Evolutionary conservation across 139 green algal species (phyloP).

Genomic region (Pleodorina starrii): DNA sequence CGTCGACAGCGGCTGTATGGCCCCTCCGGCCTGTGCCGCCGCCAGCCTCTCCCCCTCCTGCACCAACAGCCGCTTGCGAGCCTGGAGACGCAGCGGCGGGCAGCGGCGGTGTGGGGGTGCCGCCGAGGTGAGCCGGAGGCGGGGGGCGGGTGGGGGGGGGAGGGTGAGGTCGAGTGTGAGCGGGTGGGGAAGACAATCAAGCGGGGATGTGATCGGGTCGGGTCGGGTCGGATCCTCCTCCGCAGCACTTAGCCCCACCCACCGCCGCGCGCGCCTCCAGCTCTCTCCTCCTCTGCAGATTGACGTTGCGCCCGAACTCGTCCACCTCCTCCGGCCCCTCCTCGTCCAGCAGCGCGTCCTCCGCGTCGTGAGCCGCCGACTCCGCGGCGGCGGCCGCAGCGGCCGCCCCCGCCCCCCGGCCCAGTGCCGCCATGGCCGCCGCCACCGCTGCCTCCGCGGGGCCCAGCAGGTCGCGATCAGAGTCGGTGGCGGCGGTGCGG

Average conservation of each 20-base stretch:
- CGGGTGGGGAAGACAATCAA: no score
- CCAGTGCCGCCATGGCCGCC: conserved; percentile 75
- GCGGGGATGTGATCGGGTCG: no score
- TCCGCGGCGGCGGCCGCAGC: background rate
- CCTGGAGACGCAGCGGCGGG: no score
- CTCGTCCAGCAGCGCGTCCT: conserved; percentile 43
- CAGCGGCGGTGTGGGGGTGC: no score
- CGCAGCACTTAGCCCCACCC: no score
- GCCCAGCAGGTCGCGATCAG: conserved; percentile 41
- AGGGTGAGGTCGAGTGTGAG: no score
- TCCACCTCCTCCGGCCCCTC: conserved; percentile 76
- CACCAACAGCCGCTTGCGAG: conserved; percentile 7
- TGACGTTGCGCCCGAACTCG: conserved; percentile 92
- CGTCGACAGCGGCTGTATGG: background rate
- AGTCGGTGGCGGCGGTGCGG: conserved; percentile 27
- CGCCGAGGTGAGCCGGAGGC: no score
- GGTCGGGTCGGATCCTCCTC: no score
- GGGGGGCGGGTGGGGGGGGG: no score
- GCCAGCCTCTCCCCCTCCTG: conserved; percentile 41
- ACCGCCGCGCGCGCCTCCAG: conserved; percentile 44
- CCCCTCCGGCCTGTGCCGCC: background rate
- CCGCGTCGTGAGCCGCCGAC: conserved; percentile 15
- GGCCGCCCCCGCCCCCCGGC: conserved; percentile 54
- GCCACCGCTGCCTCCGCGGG: conserved; percentile 77
- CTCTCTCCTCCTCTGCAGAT: conserved; percentile 70